phyloP scores from a whole-genome alignment of 495 filamentous ascomycete genomes.

The Aspergillus coremiiformis region DNA sequence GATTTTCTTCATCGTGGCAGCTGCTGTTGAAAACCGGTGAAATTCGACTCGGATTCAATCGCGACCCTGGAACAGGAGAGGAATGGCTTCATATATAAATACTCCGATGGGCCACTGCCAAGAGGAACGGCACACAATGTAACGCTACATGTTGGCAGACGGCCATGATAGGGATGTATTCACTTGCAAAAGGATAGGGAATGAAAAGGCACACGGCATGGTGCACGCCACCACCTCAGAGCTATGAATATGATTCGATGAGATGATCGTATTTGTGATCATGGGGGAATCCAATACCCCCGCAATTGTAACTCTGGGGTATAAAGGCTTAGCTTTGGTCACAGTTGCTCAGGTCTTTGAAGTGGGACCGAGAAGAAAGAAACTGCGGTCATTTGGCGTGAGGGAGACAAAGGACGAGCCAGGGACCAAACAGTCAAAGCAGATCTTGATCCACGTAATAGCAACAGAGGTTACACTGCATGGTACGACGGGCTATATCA shows the following conservation, averaged over 20 bases:
- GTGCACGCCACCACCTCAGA: background rate
- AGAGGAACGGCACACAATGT: background rate
- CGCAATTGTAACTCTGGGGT: background rate
- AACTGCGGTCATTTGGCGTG: too few species aligned
- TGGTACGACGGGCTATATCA: too few species aligned
- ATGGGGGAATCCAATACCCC: background rate
- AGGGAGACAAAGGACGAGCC: too few species aligned
- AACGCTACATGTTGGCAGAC: background rate
- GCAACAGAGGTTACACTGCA: too few species aligned
- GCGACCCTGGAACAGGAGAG: too few species aligned
- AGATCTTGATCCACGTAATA: too few species aligned
- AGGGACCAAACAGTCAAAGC: too few species aligned
- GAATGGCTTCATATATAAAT: background rate
- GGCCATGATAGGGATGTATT: background rate
- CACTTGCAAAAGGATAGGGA: background rate
- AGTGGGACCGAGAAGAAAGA: too few species aligned
- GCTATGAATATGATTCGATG: background rate
- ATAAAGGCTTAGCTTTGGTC: background rate
- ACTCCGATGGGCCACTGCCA: background rate
- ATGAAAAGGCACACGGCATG: background rate
- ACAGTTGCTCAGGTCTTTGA: too few species aligned
- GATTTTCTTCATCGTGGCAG: constrained; percentile 10
- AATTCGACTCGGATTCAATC: background rate
- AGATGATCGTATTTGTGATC: background rate
- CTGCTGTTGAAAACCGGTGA: background rate